A percentile compares a stretch with the other conserved stretches of the same genome.
phyloP scores from a whole-genome alignment of 768 basidiomycete genomes.

The Tricholoma sp. region DNA sequence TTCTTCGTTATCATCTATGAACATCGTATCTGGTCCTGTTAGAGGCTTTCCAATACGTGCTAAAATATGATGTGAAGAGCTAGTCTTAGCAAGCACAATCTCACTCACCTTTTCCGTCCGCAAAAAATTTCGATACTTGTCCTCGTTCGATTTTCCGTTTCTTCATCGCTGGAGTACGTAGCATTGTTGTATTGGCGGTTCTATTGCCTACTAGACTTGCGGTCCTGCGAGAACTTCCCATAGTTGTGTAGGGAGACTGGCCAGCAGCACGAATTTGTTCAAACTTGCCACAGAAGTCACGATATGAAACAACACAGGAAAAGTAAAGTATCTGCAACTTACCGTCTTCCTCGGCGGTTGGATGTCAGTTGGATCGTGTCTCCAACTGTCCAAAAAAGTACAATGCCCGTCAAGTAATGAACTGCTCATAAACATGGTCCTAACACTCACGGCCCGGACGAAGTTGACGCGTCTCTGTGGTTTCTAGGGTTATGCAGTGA shows the following conservation, averaged over 20 bases:
- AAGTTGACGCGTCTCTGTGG: conserved; percentile 9
- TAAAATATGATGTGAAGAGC: neutral
- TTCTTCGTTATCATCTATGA: conserved; percentile 6
- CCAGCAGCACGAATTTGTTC: neutral
- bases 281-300: neutral
- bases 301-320: neutral
- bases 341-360: neutral
- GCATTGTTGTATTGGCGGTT: neutral
- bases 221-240: neutral
- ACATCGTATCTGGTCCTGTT: neutral
- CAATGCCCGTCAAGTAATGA: neutral
- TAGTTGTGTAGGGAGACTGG: neutral
- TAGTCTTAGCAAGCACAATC: neutral
- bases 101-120: neutral
- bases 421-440: too few relatives aligned
- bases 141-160: neutral
- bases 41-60: neutral
- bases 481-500: neutral
- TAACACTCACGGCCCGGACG: too few relatives aligned
- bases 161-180: neutral
- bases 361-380: neutral
- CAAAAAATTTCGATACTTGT: neutral
- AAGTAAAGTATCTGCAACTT: neutral
- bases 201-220: neutral
- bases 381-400: conserved; percentile 3